These are phyloP conservation scores for Candolleomyces eurysporus DNA, from an alignment of 768 basidiomycete species.

Conservation along the genomic window DNA sequence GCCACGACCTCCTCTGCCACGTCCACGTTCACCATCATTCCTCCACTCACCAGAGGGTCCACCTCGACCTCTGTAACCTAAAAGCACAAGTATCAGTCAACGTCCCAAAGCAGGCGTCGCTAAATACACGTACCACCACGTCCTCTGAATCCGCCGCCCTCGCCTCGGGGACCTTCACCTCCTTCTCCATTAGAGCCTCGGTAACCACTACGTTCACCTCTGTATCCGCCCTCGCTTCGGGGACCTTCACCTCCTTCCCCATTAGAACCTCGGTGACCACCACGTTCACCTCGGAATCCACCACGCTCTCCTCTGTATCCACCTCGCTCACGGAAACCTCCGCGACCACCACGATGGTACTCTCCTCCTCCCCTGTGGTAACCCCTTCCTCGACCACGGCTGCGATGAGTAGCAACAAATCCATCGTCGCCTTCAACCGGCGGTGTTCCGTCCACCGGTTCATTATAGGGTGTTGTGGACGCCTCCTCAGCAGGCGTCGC, in stretches of 20 bases:
- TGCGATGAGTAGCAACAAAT: constrained; percentile 28
- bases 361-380: background rate
- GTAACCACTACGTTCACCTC: constrained; percentile 27
- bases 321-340: constrained; percentile 33
- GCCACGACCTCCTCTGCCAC: constrained; percentile 33
- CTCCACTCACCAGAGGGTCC: constrained; percentile 45
- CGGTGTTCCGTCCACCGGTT: constrained; percentile 24
- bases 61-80: constrained; percentile 23
- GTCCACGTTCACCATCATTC: constrained; percentile 42
- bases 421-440: constrained; percentile 56
- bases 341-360: constrained; percentile 17
- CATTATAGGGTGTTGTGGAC: constrained; percentile 20
- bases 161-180: constrained; percentile 40
- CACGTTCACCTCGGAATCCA: constrained; percentile 21
- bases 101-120: background rate
- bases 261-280: constrained; percentile 29
- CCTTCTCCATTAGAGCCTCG: constrained; percentile 34
- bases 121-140: constrained; percentile 25
- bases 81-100: constrained; percentile 10
- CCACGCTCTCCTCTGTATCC: constrained; percentile 29
- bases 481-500: constrained; percentile 54
- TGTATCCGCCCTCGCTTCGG: constrained; percentile 31
- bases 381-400: background rate
- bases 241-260: constrained; percentile 38
- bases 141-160: constrained; percentile 34